phyloP scores from a whole-genome alignment of 768 basidiomycete species.

The Pisolithus marmoratus region DNA sequence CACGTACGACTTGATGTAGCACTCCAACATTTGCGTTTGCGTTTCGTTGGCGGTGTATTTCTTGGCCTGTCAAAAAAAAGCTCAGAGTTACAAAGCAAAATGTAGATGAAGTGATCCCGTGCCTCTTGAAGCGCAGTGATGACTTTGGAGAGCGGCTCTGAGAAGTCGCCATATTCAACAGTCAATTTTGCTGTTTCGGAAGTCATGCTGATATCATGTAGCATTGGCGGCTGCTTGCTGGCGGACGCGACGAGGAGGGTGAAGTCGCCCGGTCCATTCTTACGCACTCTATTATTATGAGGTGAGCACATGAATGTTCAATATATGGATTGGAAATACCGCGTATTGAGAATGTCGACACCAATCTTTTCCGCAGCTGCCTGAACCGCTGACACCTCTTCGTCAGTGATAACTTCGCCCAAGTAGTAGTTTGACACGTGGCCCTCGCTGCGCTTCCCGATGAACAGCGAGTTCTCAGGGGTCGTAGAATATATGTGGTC shows the following conservation, averaged over 20 bases:
- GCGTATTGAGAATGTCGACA: constrained; percentile 78
- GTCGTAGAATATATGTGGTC: constrained; percentile 64
- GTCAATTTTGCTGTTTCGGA: constrained; percentile 46
- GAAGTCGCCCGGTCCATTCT: constrained; percentile 57
- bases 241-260: constrained; percentile 73
- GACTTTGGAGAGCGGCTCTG: constrained; percentile 47
- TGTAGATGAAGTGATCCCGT: background rate
- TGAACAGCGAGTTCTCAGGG: constrained; percentile 64
- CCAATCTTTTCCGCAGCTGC: constrained; percentile 66
- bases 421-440: constrained; percentile 85
- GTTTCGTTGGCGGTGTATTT: constrained; percentile 69
- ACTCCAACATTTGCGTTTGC: constrained; percentile 67
- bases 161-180: constrained; percentile 74
- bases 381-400: constrained; percentile 74
- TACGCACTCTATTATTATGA: constrained; percentile 57
- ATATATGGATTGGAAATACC: constrained; percentile 35
- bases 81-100: background rate
- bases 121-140: constrained; percentile 59
- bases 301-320: background rate
- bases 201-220: constrained; percentile 43
- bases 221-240: constrained; percentile 31
- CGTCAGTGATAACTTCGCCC: constrained; percentile 65
- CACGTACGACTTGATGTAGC: constrained; percentile 71
- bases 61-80: constrained; percentile 45
- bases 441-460: constrained; percentile 74